Percentiles rank a stretch among this genome's conserved stretches.
phyloP scores from a whole-genome alignment of 176 grass and related monocot species.

The Avena atlantica region DNA sequence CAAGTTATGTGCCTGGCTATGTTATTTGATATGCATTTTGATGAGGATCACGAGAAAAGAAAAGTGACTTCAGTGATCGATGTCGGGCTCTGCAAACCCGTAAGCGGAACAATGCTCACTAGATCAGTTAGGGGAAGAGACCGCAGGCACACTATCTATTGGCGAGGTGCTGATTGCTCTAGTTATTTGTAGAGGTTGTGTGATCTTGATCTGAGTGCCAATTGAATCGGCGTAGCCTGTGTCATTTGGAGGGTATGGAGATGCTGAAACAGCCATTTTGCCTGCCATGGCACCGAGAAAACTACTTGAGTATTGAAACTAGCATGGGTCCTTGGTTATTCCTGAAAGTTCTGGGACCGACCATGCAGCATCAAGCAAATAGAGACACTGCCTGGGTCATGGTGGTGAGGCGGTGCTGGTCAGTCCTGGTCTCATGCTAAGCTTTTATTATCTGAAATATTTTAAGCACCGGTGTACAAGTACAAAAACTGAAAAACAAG shows the following conservation, averaged over 20 bases:
- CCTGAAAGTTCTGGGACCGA: background rate
- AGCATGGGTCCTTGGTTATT: slow-evolving; percentile 12
- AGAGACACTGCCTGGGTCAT: no score
- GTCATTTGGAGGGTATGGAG: slow-evolving; percentile 12
- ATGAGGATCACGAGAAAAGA: slow-evolving; percentile 58
- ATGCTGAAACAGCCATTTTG: background rate
- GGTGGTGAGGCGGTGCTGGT: no score
- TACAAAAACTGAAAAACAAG: no score
- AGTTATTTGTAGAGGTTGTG: slow-evolving; percentile 38
- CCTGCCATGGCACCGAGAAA: background rate
- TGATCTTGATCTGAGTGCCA: background rate
- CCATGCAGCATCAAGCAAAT: no score
- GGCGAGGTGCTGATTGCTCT: slow-evolving; percentile 56
- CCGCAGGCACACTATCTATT: slow-evolving; percentile 84
- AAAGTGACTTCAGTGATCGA: slow-evolving; percentile 88
- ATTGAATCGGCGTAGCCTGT: slow-evolving; percentile 1
- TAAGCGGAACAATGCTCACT: slow-evolving; percentile 75
- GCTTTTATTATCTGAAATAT: no score
- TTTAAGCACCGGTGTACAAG: no score
- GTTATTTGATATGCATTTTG: slow-evolving; percentile 93
- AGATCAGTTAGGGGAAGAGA: slow-evolving; percentile 95
- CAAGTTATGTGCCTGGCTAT: slow-evolving; percentile 83
- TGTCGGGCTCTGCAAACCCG: slow-evolving; percentile 77
- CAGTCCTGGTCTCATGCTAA: background rate
- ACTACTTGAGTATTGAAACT: background rate